These are phyloP conservation scores for Tulasnella sp. DNA, from an alignment of 768 basidiomycete genomes.

Conservation along the genomic window DNA sequence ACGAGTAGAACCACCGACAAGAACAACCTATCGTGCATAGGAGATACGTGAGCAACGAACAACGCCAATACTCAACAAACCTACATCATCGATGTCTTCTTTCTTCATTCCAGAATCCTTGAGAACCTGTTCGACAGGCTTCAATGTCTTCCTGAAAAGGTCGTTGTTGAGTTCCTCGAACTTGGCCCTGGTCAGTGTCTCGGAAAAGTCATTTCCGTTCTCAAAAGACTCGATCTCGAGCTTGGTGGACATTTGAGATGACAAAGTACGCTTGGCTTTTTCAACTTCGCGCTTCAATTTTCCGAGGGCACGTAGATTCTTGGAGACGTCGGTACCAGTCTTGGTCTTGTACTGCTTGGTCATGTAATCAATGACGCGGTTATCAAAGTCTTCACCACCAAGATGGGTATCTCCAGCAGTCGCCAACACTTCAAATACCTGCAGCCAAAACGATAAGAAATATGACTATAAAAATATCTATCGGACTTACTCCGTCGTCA, in stretches of 20 bases:
- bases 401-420: slow-evolving; percentile 92
- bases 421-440: slow-evolving; percentile 68
- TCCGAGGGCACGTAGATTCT: slow-evolving; percentile 71
- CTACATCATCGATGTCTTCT: slow-evolving; percentile 83
- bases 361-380: slow-evolving; percentile 82
- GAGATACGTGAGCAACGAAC: not conserved
- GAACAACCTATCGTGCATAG: slow-evolving; percentile 53
- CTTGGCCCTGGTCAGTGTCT: slow-evolving; percentile 94
- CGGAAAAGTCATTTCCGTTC: slow-evolving; percentile 92
- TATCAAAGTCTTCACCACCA: slow-evolving; percentile 93
- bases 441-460: not conserved
- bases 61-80: too few species aligned
- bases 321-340: slow-evolving; percentile 69
- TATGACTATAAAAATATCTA: slow-evolving; percentile 19
- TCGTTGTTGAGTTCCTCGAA: slow-evolving; percentile 99
- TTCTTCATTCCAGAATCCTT: slow-evolving; percentile 98
- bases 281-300: slow-evolving; percentile 91
- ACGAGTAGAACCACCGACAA: slow-evolving; percentile 96
- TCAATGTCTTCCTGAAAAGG: slow-evolving; percentile 98
- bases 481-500: slow-evolving; percentile 58
- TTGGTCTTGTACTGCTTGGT: slow-evolving; percentile 86
- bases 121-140: slow-evolving; percentile 96
- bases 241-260: slow-evolving; percentile 76
- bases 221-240: slow-evolving; percentile 96
- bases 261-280: slow-evolving; percentile 88